A percentile compares a stretch with the other conserved stretches of the same genome.
Evolutionary conservation across 2,329 filamentous ascomycete genomes (phyloP).

Genomic region (Mycocentrospora acerina): DNA sequence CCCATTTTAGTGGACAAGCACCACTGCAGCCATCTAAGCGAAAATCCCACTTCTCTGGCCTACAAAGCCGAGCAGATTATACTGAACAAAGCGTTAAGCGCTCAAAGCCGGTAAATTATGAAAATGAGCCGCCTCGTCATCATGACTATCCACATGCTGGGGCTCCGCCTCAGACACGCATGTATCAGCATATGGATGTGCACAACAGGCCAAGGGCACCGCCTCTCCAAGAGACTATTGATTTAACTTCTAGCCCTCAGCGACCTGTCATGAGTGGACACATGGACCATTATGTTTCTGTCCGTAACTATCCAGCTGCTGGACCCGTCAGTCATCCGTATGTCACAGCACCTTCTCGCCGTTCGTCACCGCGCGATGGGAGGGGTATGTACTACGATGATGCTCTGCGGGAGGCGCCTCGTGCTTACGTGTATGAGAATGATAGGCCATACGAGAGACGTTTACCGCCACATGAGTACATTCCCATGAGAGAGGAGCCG

Average conservation of each 20-base stretch:
- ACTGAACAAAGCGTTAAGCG: slow-evolving; percentile 13
- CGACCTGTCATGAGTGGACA: slow-evolving; percentile 7
- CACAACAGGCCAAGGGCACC: slow-evolving; percentile 10
- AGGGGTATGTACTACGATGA: slow-evolving; percentile 21
- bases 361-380: slow-evolving; percentile 14
- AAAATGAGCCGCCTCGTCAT: slow-evolving; percentile 4
- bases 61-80: not conserved
- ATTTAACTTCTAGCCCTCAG: slow-evolving; percentile 29
- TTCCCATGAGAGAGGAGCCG: slow-evolving; percentile 11
- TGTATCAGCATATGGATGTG: slow-evolving; percentile 11
- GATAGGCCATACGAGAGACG: slow-evolving; percentile 11
- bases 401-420: slow-evolving; percentile 8
- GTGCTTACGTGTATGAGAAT: slow-evolving; percentile 12
- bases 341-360: slow-evolving; percentile 13
- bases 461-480: slow-evolving; percentile 12
- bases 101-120: slow-evolving; percentile 13
- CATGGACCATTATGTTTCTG: slow-evolving; percentile 7
- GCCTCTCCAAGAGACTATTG: slow-evolving; percentile 17
- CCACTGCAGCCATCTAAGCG: slow-evolving; percentile 19
- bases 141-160: slow-evolving; percentile 1
- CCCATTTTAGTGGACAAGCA: slow-evolving; percentile 7
- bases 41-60: slow-evolving; percentile 6
- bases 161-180: slow-evolving; percentile 2
- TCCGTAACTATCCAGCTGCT: slow-evolving; percentile 7
- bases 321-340: slow-evolving; percentile 13